Evolutionary conservation across 768 basidiomycete species (phyloP).

Genomic region (Rhodotorula kratochvilovae): DNA sequence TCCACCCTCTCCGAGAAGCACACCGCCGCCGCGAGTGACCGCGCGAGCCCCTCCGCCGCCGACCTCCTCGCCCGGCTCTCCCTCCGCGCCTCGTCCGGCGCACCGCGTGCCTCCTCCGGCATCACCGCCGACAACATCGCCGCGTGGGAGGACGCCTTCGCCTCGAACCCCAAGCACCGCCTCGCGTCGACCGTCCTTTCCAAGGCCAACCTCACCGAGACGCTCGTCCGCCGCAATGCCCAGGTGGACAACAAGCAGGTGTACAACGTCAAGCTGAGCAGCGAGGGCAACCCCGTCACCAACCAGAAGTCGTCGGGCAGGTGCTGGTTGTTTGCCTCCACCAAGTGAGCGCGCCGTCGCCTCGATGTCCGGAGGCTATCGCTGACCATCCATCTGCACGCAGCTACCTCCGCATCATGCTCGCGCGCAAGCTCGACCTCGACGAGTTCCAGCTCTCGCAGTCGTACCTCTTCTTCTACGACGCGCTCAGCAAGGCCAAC

Average conservation of each 20-base stretch:
- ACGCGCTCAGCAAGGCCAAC: constrained; percentile 87
- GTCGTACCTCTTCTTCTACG: constrained; percentile 70
- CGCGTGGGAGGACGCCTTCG: constrained; percentile 43
- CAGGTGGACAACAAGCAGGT: constrained; percentile 44
- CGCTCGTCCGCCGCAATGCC: constrained; percentile 43
- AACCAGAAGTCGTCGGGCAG: constrained; percentile 55
- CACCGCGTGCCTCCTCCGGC: constrained; percentile 5
- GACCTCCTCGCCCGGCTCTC: constrained; percentile 28
- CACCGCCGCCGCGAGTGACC: neutral
- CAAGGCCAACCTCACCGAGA: constrained; percentile 44
- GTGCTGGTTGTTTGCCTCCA: constrained; percentile 90
- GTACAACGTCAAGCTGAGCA: constrained; percentile 39
- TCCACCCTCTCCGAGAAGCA: neutral
- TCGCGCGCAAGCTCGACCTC: constrained; percentile 70
- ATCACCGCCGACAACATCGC: constrained; percentile 39
- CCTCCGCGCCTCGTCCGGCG: neutral
- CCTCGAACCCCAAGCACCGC: constrained; percentile 24
- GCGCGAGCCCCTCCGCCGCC: constrained; percentile 8
- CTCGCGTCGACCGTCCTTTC: constrained; percentile 42
- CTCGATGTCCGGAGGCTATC: too few species aligned
- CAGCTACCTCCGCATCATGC: constrained; percentile 59
- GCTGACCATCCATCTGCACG: neutral
- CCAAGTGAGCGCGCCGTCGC: constrained; percentile 53
- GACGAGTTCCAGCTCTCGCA: constrained; percentile 89
- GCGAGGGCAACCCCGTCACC: constrained; percentile 37